Base-by-base conservation (phyloP, 2,329 filamentous ascomycete species). In the Aspergillus sp. region DNA sequence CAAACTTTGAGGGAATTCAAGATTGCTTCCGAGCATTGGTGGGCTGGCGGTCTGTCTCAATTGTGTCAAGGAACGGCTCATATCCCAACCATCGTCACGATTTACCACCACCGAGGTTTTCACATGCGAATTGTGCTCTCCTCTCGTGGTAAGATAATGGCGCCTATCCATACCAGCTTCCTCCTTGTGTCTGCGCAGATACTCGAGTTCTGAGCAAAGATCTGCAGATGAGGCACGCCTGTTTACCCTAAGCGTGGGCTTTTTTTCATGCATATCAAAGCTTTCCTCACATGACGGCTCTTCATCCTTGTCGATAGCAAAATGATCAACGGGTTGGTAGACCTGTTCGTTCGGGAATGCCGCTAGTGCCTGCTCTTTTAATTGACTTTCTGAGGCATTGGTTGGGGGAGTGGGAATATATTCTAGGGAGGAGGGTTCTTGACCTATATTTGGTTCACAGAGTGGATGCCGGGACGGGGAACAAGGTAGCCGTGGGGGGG, bases 21-120 rank as follows among this genome's bases (percentile, higher is more conserved):
- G 83, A 64, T 96, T 89, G 57, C 81, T 78, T 56, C 93, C 93
- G 11, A 96, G 84, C 92, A 98, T 96, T 9, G 93, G 93, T 41
- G 93, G 93, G 42, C 82, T 83, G 24, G 82, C 82, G 44, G 80
- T 79, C 59, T 86, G 86, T 20, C 81, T 81, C 77, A 86, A 83
- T 24, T 80, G 79, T 60, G 81, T 77, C 40, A 85, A 64, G n/a
- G 63, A 63, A 12, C 58, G 46, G 27, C 63, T 60, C 41, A 64
- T 64, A 51, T 66, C 64, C 66, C 64, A 42, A 61, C 17, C 58
- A 59, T 48, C 55, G 42, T 51, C 64, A 51, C 27, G 60, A 27
- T 15, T 58, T 45, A 33, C 58, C 24, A 27, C 39, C n/a, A 47
- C 54, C 39, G 34, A 8, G 39, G 49, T 54, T 39, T 50, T 56